Base-by-base conservation (phyloP, 2,329 filamentous ascomycete species). In the Hypoxylon sp. region DNA sequence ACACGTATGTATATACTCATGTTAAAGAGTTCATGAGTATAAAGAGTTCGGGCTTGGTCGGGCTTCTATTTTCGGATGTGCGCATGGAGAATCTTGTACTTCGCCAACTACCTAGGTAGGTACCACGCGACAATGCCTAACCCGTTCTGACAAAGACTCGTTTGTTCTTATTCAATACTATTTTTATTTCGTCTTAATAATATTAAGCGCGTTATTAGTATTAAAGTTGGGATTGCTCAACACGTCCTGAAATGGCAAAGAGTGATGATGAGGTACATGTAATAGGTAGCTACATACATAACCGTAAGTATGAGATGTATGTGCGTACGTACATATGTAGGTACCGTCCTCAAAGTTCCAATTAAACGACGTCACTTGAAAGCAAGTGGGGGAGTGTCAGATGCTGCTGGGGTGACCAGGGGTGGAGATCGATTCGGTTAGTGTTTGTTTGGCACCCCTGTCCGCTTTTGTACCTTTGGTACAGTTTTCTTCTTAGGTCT, bases 361-460 rank as follows among this genome's bases (percentile, higher is more conserved):
- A n/a, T n/a, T n/a, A n/a, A n/a, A 63, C 68, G 62, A 70, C 68
- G 68, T 70, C 68, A 70, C 59, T 68, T 17, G 47, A 13, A 54
- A 66, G 39, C 48, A 51, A 42, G 47, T 58, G 50, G 60, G 54
- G 58, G 42, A n/a, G 37, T n/a, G 31, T 70, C 65, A 60, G 50
- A 57, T 22, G 64, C 24, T 68, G 65, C 68, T 52, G 64, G 62
- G 65, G 37, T 50, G 55, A 68, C 61, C 37, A 64, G 42, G 53
- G 60, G 44, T 66, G 56, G 67, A 46, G 51, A 37, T 39, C 52
- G 14, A 69, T 63, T 46, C 19, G 64, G 64, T 53, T 70, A 68
- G 68, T 39, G 55, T 51, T 47, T 68, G 68, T 70, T 68, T 68
- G 48, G 58, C 26, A 62, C 56, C 67, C 67, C 37, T 67, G 67